These are phyloP conservation scores for Elongisporangium senticosum DNA, from an alignment of 352 stramenopile species.

Conservation along the genomic window DNA sequence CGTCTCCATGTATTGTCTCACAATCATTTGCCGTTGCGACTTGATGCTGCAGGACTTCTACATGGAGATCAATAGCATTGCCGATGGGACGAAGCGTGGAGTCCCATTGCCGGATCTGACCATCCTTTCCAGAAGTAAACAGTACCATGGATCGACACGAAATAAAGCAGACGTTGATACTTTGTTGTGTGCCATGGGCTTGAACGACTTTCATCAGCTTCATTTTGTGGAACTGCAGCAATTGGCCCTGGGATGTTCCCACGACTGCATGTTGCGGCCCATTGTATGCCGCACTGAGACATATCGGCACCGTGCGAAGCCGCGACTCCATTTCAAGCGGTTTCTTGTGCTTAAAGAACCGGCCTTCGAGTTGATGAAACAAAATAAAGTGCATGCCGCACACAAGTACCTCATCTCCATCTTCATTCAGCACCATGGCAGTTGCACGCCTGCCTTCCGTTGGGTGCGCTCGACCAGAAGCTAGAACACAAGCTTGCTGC, in stretches of 20 bases:
- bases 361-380: constrained; percentile 47
- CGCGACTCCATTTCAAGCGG: constrained; percentile 25
- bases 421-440: constrained; percentile 59
- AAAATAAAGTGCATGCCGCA: constrained; percentile 55
- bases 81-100: constrained; percentile 69
- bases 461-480: constrained; percentile 41
- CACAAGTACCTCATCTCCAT: constrained; percentile 62
- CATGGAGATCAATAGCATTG: constrained; percentile 54
- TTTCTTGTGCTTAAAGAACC: constrained; percentile 69
- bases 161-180: constrained; percentile 47
- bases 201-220: constrained; percentile 49
- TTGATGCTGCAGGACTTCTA: constrained; percentile 10
- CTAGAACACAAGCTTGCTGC: constrained; percentile 50
- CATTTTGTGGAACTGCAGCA: constrained; percentile 68
- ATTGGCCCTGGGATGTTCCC: constrained; percentile 50
- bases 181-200: constrained; percentile 46
- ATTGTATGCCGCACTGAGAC: constrained; percentile 50
- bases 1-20: constrained; percentile 31
- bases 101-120: constrained; percentile 77
- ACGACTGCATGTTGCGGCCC: constrained; percentile 50
- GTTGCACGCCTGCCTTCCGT: constrained; percentile 29
- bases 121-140: constrained; percentile 75
- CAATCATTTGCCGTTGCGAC: not conserved
- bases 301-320: constrained; percentile 41
- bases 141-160: constrained; percentile 69